Evolutionary conservation across 495 filamentous ascomycete species (phyloP), one percentile per base, ranked within the genome.

Genomic region (Clavariopsis aquatica): DNA sequence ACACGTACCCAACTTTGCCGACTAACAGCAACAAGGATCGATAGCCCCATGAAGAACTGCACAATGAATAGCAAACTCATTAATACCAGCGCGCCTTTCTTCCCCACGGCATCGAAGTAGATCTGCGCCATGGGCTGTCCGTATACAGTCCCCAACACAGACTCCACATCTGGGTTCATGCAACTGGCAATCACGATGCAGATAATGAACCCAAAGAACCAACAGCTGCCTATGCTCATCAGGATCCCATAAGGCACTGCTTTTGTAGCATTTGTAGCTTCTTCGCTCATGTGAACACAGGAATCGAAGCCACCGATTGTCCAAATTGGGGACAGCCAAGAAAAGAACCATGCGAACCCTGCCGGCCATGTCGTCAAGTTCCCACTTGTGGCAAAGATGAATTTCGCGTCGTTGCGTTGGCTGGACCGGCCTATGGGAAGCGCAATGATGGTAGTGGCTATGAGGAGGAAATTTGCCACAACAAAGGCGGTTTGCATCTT

Each of bases 321-420:
- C 86, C 86, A 89, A 52, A 89, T 88, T 0, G 86, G 85, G 15
- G 75, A 79, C 6, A 89, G 75, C 86, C 86, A 88, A 7, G 82
- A 71, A 26, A 89, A 70, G 76, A 89, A 87, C 66, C 88, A 89
- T 0, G 85, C 76, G 67, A 70, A 77, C 6, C 74, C 74, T 15
- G 52, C 62, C 19, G 73, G 73, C 74, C 87, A 89, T 1, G 81
- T 79, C 0, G 84, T 88, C 8, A 82, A 63, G 57, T 89, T 89
- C 23, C 76, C 76, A 7, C 75, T 76, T 31, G 78, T 66, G 1
- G 71, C 71, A 62, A 84, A 84, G 51, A 84, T 80, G 62, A 74
- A 83, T 15, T 74, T 69, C 0, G 71, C 79, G 46, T 78, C 73
- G 62, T 84, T 83, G 4, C 79, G 70, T 27, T 75, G 53, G 8